Conservation (phyloP, 2,329 filamentous ascomycete genomes). For the Sporothrix pseudoabietina region DNA sequence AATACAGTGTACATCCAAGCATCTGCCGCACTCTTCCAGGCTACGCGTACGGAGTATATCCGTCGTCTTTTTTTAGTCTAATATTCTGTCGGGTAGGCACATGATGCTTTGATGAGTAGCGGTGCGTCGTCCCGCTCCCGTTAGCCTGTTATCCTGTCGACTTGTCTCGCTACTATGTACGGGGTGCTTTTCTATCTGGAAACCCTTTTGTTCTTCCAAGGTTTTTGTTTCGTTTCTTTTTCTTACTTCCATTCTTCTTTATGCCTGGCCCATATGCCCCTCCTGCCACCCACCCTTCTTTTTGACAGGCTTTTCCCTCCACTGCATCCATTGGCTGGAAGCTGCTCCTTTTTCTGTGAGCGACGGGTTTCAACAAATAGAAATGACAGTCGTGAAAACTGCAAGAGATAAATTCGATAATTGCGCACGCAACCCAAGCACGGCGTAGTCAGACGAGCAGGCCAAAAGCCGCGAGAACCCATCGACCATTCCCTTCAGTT, state of each 20-base stretch:
- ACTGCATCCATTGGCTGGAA: neutral
- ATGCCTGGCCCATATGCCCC: conserved; percentile 3
- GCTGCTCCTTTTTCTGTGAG: neutral
- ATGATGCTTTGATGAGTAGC: conserved; percentile 24
- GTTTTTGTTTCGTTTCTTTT: neutral
- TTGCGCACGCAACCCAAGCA: conserved; percentile 5
- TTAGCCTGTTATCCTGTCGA: neutral
- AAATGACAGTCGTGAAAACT: neutral
- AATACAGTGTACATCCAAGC: neutral
- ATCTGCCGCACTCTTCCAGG: neutral
- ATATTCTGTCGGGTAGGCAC: conserved; percentile 12
- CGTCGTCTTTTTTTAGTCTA: neutral
- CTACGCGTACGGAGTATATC: neutral
- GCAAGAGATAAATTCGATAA: neutral
- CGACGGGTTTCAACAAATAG: neutral
- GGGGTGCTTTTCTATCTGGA: neutral
- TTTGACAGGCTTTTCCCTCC: neutral
- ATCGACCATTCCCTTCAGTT: neutral
- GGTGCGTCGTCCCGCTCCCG: neutral
- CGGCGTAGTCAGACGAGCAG: neutral
- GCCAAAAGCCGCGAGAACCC: neutral
- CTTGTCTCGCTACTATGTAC: neutral
- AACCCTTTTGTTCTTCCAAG: too few relatives aligned
- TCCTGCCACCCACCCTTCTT: conserved; percentile 4
- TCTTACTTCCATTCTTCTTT: neutral